Base-by-base conservation (phyloP, 1,284 basidiomycete genomes). In the Caloboletus firmus region DNA sequence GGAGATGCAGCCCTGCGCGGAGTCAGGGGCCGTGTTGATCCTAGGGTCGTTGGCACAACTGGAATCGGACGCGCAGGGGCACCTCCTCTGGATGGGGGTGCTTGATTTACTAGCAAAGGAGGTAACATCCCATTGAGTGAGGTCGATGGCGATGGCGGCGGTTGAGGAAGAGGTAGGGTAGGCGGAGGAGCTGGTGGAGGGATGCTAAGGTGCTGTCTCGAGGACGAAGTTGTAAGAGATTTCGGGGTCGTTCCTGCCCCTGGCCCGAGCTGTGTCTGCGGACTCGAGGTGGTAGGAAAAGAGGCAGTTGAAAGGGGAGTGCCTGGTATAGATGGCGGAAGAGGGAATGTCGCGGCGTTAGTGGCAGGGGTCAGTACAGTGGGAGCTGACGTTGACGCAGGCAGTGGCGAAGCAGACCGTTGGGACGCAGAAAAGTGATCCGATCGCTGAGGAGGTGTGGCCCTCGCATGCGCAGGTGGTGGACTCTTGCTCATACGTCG, bases 151-250 rank as follows among this genome's bases (percentile, higher is more conserved):
- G 61, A 60, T 10, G 63, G 54, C 24, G 66, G 66, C 10, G 45
- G 66, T n/a, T 60, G 70, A 41, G 67, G 67, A 24, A 72, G 63
- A 46, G 67, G 67, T 13, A 59, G 56, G 28, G 61, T 68, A 8
- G 67, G 67, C 5, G 67, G 67, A n/a, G 67, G 67, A n/a, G 61
- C 57, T 11, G 65, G 68, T 0, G 70, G 67, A 39, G 65, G 67
- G 13, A 71, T 66, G 13, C 30, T 31, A 24, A 70, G 56, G 48
- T 72, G 67, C 18, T 69, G 61, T 35, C 70, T 67, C 24, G 66
- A 63, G 43, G 67, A 51, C 20, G 49, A 10, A 28, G 42, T 2
- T 26, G 50, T 5, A 18, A 57, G 49, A 15, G 57, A 42, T 39
- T 53, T 68, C 13, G 48, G 41, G 22, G 20, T 43, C 20, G 51